Evolutionary conservation across 768 basidiomycete species (phyloP), one percentile per base, ranked within the genome.

Genomic region (Termitomyces sp.): DNA sequence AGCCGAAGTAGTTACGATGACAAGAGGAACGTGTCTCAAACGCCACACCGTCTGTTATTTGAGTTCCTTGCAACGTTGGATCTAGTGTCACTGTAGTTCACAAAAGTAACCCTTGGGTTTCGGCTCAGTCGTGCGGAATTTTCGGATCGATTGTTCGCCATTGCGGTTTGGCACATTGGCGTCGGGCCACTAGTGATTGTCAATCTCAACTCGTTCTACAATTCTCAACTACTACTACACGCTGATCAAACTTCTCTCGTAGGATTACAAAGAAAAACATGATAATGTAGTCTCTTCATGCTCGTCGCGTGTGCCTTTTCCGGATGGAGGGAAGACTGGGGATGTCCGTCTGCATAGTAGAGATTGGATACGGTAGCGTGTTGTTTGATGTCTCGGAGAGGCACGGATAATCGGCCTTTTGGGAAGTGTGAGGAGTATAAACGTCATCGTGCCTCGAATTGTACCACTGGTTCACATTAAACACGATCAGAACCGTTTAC

Each of bases 401-500:
- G 7, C 14, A 14, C 28, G 1, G 19, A 30, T n/a, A 14, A 21
- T 14, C 32, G 19, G 15, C 15, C 30, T 34, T 44, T 15, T 26
- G 32, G 35, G 28, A 24, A 28, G 28, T 15, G 21, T 7, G 32
- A 14, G 24, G n/a, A n/a, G n/a, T n/a, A n/a, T 24, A 34, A 51
- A 15, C 45, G 62, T 73, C 67, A 93, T 64, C 90, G 84, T 42
- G 91, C 91, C 72, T 93, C 90, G 58, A 88, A 88, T 74, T 89
- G 87, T 2, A 88, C 87, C 87, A 89, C 87, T 88, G 59, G 57
- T 53, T 60, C 41, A 38, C 21, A 50, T 62, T 17, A 51, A 53
- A 19, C 24, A 19, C 26, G 11, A 24, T 40, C n/a, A 17, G 2
- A 5, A 11, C 22, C 14, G 10, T 24, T 44, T 34, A 17, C 8